phyloP scores from a whole-genome alignment of 306 rosid genomes.

The Adenanthera pavonina region DNA sequence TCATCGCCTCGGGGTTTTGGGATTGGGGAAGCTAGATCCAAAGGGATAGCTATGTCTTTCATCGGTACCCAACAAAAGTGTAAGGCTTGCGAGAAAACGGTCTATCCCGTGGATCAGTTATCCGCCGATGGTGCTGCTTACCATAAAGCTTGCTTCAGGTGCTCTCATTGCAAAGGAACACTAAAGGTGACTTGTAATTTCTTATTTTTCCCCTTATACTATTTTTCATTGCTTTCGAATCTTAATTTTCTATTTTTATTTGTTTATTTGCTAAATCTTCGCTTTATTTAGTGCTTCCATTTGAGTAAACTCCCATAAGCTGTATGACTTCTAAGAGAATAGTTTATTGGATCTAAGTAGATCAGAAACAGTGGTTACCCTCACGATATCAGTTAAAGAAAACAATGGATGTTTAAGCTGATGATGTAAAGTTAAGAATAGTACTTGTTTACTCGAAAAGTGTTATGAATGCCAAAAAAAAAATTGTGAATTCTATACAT shows the following conservation, averaged over 20 bases:
- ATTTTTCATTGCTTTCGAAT: neutral
- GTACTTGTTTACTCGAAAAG: constrained; percentile 6
- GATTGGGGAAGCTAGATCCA: constrained; percentile 55
- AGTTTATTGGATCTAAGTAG: neutral
- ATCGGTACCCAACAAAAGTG: constrained; percentile 82
- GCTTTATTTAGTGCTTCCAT: neutral
- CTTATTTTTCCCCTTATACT: no score
- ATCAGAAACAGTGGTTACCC: neutral
- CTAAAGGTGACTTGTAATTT: constrained; percentile 57
- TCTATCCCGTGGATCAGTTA: constrained; percentile 84
- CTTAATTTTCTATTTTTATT: neutral
- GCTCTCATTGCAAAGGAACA: constrained; percentile 87
- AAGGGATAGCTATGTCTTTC: constrained; percentile 66
- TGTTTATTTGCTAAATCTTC: constrained; percentile 5
- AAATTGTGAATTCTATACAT: neutral
- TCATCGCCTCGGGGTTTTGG: neutral
- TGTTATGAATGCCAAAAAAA: neutral
- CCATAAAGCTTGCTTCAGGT: constrained; percentile 82
- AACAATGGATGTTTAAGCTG: neutral
- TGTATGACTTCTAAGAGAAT: neutral
- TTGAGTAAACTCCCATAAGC: neutral
- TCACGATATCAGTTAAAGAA: neutral
- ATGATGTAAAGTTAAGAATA: neutral
- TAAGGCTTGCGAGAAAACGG: constrained; percentile 87
- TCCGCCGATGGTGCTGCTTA: constrained; percentile 80